Percentiles rank a stretch among this genome's conserved stretches.
These are phyloP conservation scores for Mortierella polycephala DNA, from an alignment of 371 early-diverging fungal species.

Conservation along the genomic window DNA sequence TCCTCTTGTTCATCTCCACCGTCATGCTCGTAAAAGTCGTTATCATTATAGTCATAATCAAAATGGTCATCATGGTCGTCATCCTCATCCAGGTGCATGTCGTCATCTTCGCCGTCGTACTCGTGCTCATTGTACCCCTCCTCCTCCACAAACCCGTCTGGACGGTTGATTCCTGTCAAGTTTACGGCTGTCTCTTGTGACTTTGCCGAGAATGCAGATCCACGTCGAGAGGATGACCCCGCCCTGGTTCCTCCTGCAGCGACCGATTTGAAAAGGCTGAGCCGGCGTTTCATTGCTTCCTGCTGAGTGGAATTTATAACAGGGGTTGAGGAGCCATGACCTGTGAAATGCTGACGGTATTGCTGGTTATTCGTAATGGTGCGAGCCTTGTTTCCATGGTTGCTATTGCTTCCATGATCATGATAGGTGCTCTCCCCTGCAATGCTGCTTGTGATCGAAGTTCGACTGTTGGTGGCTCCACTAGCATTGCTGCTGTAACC, in stretches of 20 bases:
- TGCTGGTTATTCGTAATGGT: conserved; percentile 14
- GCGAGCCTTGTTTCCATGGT: conserved; percentile 3
- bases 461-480: conserved; percentile 6
- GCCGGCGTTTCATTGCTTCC: conserved; percentile 32
- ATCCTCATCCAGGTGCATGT: conserved; percentile 10
- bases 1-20: neutral
- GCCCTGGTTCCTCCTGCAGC: conserved; percentile 2
- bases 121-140: conserved; percentile 11
- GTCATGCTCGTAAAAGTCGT: conserved; percentile 11
- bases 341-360: conserved; percentile 51
- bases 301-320: conserved; percentile 12
- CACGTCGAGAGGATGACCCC: conserved; percentile 25
- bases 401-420: conserved; percentile 11
- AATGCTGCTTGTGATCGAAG: conserved; percentile 33
- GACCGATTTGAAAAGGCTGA: conserved; percentile 42
- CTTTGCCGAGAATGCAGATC: conserved; percentile 45
- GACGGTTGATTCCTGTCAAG: conserved; percentile 36
- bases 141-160: conserved; percentile 13
- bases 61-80: conserved; percentile 17
- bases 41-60: conserved; percentile 2
- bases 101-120: conserved; percentile 16
- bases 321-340: conserved; percentile 12
- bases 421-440: conserved; percentile 21
- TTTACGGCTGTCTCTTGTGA: conserved; percentile 48
- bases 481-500: neutral